Percentiles rank a stretch among this genome's conserved stretches.
Conservation (phyloP, 768 basidiomycete species). For the Baorangia bicolor region DNA sequence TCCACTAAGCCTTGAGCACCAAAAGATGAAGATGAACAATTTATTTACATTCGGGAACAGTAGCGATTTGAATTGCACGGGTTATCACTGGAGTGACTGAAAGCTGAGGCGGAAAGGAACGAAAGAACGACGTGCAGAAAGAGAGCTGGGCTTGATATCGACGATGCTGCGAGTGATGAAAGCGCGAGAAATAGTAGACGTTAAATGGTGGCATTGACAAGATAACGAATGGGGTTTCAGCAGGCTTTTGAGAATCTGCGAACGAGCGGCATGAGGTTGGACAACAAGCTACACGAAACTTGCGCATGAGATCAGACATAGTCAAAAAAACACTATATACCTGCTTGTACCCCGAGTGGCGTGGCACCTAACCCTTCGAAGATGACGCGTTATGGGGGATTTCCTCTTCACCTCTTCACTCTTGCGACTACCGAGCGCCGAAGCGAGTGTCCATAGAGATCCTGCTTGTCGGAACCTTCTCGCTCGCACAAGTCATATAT, state of each 20-base stretch:
- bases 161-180: not conserved
- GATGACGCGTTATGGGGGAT: conserved; percentile 21
- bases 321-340: too few relatives aligned
- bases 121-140: conserved; percentile 6
- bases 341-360: not conserved
- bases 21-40: not conserved
- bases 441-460: conserved; percentile 30
- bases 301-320: conserved; percentile 2
- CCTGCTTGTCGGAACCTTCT: conserved; percentile 24
- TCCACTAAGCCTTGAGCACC: too few relatives aligned
- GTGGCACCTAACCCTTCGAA: conserved; percentile 15
- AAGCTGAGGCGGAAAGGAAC: not conserved
- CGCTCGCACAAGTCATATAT: conserved; percentile 29
- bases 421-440: conserved; percentile 26
- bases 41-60: too few relatives aligned
- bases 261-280: not conserved
- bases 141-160: conserved; percentile 2
- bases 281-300: not conserved
- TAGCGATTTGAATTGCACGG: not conserved
- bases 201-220: not conserved
- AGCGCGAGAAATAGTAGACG: conserved; percentile 3
- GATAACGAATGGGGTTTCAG: not conserved
- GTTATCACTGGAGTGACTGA: not conserved
- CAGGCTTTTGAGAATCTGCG: not conserved
- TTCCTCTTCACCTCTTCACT: conserved; percentile 27